phyloP scores from a whole-genome alignment of 176 grass and related monocot species.

The Musa beccarii region DNA sequence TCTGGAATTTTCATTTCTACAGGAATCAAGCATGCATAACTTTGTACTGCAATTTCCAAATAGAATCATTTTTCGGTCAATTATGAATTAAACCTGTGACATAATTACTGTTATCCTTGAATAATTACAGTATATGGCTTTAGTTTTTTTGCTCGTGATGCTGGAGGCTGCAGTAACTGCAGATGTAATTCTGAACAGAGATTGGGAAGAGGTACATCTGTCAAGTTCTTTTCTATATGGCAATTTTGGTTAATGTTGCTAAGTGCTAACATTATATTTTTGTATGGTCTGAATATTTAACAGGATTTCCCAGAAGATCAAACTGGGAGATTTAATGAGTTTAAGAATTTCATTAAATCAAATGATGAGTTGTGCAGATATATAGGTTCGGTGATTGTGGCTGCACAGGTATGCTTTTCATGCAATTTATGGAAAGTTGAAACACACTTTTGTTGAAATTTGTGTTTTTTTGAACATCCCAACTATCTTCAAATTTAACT shows the following conservation, averaged over 20 bases:
- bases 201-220: constrained; percentile 68
- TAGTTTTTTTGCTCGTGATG: constrained; percentile 61
- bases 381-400: background rate
- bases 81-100: constrained; percentile 1
- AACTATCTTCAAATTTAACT: too few species aligned
- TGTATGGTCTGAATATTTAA: background rate
- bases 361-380: background rate
- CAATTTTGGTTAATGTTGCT: background rate
- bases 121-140: constrained; percentile 41
- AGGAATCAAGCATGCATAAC: background rate
- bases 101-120: constrained; percentile 47
- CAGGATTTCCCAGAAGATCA: background rate
- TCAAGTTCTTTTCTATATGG: background rate
- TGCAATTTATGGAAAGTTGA: background rate
- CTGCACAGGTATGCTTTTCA: background rate
- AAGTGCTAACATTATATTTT: too few species aligned
- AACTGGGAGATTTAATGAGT: background rate
- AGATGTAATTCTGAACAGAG: constrained; percentile 79
- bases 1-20: background rate
- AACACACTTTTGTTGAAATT: too few species aligned
- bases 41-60: background rate
- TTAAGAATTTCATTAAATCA: background rate
- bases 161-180: constrained; percentile 55
- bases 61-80: background rate
- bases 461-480: too few species aligned